Percentiles rank a stretch among this genome's conserved stretches.
Conservation (phyloP, 2,329 filamentous ascomycete species). For the Alternaria arbusti region DNA sequence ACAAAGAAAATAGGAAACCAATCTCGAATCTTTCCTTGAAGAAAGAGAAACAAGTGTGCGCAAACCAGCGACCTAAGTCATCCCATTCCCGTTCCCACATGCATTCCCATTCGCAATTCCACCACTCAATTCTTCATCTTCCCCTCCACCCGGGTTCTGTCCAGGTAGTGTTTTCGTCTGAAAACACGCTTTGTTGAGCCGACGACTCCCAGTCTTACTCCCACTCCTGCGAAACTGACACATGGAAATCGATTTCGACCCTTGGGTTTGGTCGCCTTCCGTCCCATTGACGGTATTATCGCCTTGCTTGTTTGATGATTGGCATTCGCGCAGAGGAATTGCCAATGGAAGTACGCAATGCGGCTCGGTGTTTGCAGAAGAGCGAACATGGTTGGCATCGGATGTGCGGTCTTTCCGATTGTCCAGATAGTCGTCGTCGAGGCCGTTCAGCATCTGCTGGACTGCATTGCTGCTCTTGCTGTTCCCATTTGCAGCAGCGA, state of each 20-base stretch:
- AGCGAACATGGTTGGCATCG: neutral
- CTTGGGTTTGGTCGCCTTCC: slow-evolving; percentile 7
- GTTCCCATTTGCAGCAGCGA: neutral
- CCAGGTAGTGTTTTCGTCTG: neutral
- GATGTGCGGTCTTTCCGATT: neutral
- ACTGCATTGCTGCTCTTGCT: neutral
- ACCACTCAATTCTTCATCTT: neutral
- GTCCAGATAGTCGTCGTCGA: neutral
- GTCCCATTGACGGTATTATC: slow-evolving; percentile 20
- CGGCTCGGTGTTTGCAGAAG: neutral
- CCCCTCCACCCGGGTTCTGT: neutral
- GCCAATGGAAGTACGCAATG: neutral
- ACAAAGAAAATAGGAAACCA: neutral
- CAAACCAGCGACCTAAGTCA: neutral
- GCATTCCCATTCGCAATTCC: neutral
- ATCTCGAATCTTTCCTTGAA: neutral
- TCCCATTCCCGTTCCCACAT: neutral
- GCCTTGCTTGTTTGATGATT: slow-evolving; percentile 33
- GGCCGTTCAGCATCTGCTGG: neutral
- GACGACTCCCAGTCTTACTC: neutral
- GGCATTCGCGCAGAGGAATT: slow-evolving; percentile 21
- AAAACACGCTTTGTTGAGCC: slow-evolving; percentile 7
- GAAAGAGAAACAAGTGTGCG: neutral
- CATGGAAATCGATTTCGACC: neutral
- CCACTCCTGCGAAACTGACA: neutral